A percentile compares a stretch with the other conserved stretches of the same genome.
Evolutionary conservation across 208 protist species (phyloP).

Genomic region (Leptomonas seymouri): DNA sequence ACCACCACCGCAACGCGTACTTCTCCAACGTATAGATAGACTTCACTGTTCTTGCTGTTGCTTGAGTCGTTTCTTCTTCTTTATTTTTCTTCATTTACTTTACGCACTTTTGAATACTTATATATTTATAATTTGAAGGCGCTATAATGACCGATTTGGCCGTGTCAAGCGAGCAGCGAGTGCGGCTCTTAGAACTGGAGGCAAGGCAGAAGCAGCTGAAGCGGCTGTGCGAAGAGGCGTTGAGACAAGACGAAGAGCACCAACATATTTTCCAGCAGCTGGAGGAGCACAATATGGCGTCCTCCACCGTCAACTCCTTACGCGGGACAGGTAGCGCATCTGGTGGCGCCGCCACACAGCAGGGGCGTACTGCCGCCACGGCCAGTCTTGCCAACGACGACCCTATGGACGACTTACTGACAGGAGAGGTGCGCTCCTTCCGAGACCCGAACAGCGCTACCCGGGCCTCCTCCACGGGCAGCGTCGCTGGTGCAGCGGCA

Average conservation of each 20-base stretch:
- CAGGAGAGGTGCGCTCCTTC: constrained; percentile 75
- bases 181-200: constrained; percentile 63
- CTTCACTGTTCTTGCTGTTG: not conserved
- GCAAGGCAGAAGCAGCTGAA: constrained; percentile 58
- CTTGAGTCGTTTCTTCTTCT: too few relatives aligned
- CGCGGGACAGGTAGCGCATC: not conserved
- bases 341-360: constrained; percentile 5
- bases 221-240: constrained; percentile 63
- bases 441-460: constrained; percentile 56
- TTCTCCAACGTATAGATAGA: too few relatives aligned
- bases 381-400: constrained; percentile 5
- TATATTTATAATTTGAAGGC: too few relatives aligned
- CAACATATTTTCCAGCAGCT: constrained; percentile 40
- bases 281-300: constrained; percentile 20
- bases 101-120: too few relatives aligned
- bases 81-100: not conserved
- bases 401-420: constrained; percentile 54
- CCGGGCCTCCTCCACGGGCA: constrained; percentile 48
- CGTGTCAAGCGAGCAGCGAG: constrained; percentile 27
- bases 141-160: constrained; percentile 2
- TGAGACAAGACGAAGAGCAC: constrained; percentile 53
- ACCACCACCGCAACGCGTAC: too few relatives aligned
- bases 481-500: constrained; percentile 8
- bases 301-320: constrained; percentile 17
- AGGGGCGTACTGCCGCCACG: not conserved